Percentiles rank a stretch among this genome's conserved stretches.
Evolutionary conservation across 495 filamentous ascomycete genomes (phyloP).

Genomic region (Aspergillus asperescens): DNA sequence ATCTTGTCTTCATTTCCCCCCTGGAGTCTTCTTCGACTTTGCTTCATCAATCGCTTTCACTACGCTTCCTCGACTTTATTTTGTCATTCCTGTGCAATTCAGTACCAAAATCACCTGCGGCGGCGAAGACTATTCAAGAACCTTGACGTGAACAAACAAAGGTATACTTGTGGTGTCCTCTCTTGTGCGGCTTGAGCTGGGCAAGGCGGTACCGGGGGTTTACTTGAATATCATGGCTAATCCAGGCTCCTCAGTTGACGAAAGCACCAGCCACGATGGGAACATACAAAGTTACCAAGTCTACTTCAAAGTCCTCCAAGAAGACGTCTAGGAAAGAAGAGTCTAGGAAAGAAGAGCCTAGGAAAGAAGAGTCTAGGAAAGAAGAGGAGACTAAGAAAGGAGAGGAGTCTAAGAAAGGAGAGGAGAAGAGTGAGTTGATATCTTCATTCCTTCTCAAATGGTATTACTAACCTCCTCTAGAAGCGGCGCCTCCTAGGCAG

Average conservation of each 20-base stretch:
- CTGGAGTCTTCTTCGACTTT: background rate
- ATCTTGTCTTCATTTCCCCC: background rate
- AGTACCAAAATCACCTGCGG: background rate
- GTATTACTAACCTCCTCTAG: background rate
- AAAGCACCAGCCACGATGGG: background rate
- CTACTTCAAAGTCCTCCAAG: background rate
- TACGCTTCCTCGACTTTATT: background rate
- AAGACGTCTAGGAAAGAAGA: background rate
- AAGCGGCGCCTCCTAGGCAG: slow-evolving; percentile 7
- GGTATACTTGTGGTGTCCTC: background rate
- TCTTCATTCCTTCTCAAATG: background rate
- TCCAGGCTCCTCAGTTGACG: background rate
- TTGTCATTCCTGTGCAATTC: background rate
- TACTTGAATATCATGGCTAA: background rate
- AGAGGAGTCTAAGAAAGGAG: no score
- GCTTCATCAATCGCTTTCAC: background rate
- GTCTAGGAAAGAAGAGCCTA: no score
- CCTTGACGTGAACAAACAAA: background rate
- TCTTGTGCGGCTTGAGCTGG: background rate
- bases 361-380: no score
- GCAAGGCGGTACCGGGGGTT: background rate
- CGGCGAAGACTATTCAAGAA: background rate
- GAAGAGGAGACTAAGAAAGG: no score
- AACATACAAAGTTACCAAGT: background rate
- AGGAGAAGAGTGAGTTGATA: background rate